These are phyloP conservation scores for Verticillium albo-atrum DNA, from an alignment of 2,329 filamentous ascomycete genomes.

Conservation along the genomic window DNA sequence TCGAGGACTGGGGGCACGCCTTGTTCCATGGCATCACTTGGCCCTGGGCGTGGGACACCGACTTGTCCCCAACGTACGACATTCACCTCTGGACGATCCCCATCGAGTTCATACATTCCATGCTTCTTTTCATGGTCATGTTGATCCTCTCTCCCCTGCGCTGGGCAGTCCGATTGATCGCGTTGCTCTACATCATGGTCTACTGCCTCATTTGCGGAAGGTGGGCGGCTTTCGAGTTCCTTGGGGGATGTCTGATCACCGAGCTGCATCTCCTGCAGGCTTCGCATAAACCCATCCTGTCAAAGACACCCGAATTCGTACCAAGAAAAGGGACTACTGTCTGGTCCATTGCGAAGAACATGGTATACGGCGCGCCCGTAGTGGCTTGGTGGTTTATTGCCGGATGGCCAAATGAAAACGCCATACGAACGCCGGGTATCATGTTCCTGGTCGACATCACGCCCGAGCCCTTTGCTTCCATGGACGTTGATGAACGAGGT, in stretches of 20 bases:
- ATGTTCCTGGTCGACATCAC: background rate
- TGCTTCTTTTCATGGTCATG: slow-evolving; percentile 52
- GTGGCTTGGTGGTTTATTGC: slow-evolving; percentile 1
- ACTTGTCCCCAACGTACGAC: slow-evolving; percentile 38
- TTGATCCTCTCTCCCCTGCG: slow-evolving; percentile 35
- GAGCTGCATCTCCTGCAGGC: background rate
- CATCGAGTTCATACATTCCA: slow-evolving; percentile 52
- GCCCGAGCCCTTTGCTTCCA: background rate
- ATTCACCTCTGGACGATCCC: slow-evolving; percentile 60
- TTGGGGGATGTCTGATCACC: background rate
- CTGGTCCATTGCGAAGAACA: background rate
- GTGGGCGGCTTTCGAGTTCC: slow-evolving; percentile 3
- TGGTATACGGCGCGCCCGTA: background rate
- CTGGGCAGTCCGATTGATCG: background rate
- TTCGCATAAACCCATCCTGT: background rate
- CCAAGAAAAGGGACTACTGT: background rate
- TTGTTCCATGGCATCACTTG: slow-evolving; percentile 11
- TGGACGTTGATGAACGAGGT: background rate
- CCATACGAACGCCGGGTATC: background rate
- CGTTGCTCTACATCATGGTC: background rate
- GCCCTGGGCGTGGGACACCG: slow-evolving; percentile 18
- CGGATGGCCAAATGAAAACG: slow-evolving; percentile 1
- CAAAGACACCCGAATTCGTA: background rate
- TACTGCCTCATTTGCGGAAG: slow-evolving; percentile 4
- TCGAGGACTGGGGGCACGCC: slow-evolving; percentile 38